Evolutionary conservation across 2,329 filamentous ascomycete species (phyloP), one percentile per base, ranked within the genome.

Genomic region (Phoma sp.): DNA sequence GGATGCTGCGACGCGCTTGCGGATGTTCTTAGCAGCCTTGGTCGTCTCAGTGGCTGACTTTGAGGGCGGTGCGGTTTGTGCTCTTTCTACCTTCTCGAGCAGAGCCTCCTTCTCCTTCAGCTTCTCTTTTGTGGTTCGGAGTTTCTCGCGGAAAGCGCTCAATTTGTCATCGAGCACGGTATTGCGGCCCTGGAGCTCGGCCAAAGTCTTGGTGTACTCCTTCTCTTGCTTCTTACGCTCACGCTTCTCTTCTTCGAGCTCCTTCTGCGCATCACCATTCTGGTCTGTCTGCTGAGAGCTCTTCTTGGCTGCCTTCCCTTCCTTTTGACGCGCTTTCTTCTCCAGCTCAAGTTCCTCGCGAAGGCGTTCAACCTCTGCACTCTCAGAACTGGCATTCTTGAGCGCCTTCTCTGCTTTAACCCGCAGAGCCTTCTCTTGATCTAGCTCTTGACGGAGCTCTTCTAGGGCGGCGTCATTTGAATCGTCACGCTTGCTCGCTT

Each of bases 111-210:
- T 80, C 68, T 88, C 84, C 70, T 91, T 92, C 24, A 95, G 82
- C 68, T 91, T 87, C 29, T 89, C 85, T 58, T 92, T 91, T 0
- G 85, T 83, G 9, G 84, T 81, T 47, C 85, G 85, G 19, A 94
- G 77, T 73, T 92, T 93, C 51, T 82, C 82, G 67, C 87, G 86
- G 69, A 91, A 83, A 19, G 85, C 85, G 47, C 86, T 86, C 15
- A 95, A 76, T 60, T 89, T 90, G 59, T 87, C 86, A 60, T 93
- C 88, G 0, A 92, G 80, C 12, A 85, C 80, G 4, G 87, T 82
- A 47, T 84, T 86, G 59, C 87, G 83, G 6, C 81, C 81, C 39
- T 89, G 84, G 41, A 84, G 84, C 58, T 89, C 86, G 3, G 81
- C 78, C 7, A 85, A 73, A 13, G 84, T 82, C 58, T 85, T 84